Conservation (phyloP, 352 stramenopile genomes). For the Pythium vanterpoolii region DNA sequence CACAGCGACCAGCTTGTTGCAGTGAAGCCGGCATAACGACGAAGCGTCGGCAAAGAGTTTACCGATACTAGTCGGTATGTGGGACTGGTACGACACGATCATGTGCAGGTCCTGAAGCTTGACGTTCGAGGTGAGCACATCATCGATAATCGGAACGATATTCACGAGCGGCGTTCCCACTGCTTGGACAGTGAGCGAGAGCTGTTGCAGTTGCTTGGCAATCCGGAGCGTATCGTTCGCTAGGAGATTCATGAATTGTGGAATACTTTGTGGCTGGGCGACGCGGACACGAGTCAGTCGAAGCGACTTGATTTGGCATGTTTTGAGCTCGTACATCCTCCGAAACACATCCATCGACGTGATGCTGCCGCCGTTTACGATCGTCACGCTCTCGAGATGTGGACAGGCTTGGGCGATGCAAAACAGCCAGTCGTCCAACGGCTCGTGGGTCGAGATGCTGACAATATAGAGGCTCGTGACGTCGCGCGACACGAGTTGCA, state of each 20-base stretch:
- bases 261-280: not conserved
- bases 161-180: not conserved
- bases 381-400: not conserved
- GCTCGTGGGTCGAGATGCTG: not conserved
- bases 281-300: not conserved
- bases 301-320: not conserved
- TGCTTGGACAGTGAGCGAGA: not conserved
- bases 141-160: not conserved
- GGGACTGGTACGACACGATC: not conserved
- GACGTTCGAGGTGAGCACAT: not conserved
- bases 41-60: not conserved
- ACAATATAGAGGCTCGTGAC: slow-evolving; percentile 2
- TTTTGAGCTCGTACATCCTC: not conserved
- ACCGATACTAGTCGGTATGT: not conserved
- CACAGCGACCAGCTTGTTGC: not conserved
- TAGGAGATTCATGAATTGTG: not conserved
- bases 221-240: not conserved
- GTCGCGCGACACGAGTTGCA: not conserved
- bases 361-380: not conserved
- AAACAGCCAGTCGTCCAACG: slow-evolving; percentile 4
- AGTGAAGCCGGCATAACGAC: not conserved
- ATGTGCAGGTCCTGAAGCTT: slow-evolving; percentile 3
- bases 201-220: slow-evolving; percentile 2
- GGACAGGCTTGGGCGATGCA: not conserved
- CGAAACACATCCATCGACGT: slow-evolving; percentile 8